Evolutionary conservation across 768 basidiomycete species (phyloP).

Genomic region (Xerocomellus amylosporus): DNA sequence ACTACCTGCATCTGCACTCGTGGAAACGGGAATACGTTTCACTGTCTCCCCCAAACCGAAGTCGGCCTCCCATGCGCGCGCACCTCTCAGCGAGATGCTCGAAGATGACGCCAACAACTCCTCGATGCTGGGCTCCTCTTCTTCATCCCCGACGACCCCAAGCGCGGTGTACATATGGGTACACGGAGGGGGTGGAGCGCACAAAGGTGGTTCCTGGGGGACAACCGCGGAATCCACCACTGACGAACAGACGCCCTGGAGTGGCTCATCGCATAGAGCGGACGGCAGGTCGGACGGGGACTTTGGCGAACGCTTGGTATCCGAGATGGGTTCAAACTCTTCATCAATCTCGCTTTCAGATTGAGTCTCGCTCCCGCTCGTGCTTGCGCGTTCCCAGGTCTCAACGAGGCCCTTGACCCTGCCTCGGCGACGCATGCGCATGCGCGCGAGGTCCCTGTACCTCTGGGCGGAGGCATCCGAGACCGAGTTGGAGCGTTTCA

Average conservation of each 20-base stretch:
- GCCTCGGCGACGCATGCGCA: constrained; percentile 29
- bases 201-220: neutral
- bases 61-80: constrained; percentile 33
- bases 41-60: constrained; percentile 30
- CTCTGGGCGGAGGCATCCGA: constrained; percentile 26
- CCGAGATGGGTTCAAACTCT: neutral
- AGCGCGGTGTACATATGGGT: neutral
- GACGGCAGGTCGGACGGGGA: neutral
- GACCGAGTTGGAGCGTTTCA: constrained; percentile 25
- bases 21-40: constrained; percentile 22
- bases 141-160: neutral
- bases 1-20: neutral
- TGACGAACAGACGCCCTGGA: neutral
- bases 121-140: constrained; percentile 29
- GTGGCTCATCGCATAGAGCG: neutral
- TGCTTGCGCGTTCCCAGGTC: constrained; percentile 31
- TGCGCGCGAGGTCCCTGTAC: constrained; percentile 24
- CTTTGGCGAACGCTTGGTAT: neutral
- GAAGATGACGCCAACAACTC: constrained; percentile 26
- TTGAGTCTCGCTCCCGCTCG: constrained; percentile 27
- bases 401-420: constrained; percentile 35
- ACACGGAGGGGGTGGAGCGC: constrained; percentile 19
- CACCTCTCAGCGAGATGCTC: constrained; percentile 23
- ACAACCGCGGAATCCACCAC: neutral
- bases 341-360: constrained; percentile 18